Evolutionary conservation across 176 grass and related monocot genomes (phyloP).

Genomic region (Avena insularis): DNA sequence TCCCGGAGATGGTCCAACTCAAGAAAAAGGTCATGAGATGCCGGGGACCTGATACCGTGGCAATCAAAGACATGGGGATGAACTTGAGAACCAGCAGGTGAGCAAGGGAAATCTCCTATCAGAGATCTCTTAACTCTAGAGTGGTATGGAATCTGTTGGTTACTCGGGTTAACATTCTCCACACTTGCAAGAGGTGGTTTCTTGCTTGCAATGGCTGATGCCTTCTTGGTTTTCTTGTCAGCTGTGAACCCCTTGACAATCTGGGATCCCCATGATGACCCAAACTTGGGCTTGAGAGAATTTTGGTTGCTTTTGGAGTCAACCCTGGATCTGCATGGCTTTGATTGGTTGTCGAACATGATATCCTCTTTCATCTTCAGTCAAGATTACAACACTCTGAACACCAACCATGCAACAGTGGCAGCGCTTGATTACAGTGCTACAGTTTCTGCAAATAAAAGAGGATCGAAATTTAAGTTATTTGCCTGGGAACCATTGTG

Average conservation of each 20-base stretch:
- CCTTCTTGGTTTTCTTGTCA: slow-evolving; percentile 91
- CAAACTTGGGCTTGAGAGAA: slow-evolving; percentile 76
- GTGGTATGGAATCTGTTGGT: slow-evolving; percentile 65
- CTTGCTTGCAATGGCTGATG: slow-evolving; percentile 63
- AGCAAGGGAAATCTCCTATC: slow-evolving; percentile 87
- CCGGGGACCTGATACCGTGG: slow-evolving; percentile 64
- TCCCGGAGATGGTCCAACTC: slow-evolving; percentile 93
- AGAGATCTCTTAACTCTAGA: slow-evolving; percentile 92
- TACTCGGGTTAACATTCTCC: slow-evolving; percentile 58
- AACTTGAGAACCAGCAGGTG: slow-evolving; percentile 84
- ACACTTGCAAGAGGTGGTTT: slow-evolving; percentile 65
- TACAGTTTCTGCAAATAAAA: slow-evolving; percentile 43
- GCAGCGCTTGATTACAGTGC: not conserved
- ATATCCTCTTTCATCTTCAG: slow-evolving; percentile 90
- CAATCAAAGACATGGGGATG: slow-evolving; percentile 88
- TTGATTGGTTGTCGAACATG: slow-evolving; percentile 89
- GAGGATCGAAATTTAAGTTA: not conserved
- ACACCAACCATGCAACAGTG: slow-evolving; percentile 39
- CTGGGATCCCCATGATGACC: slow-evolving; percentile 96
- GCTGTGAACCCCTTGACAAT: slow-evolving; percentile 91
- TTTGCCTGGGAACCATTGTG: not conserved
- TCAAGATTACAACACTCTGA: not conserved
- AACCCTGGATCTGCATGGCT: slow-evolving; percentile 78
- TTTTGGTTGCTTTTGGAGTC: slow-evolving; percentile 64
- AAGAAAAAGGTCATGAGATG: slow-evolving; percentile 94